Evolutionary conservation across 179 eudicot genomes (phyloP), one percentile per base, ranked within the genome.

Genomic region (Silene noctiflora): DNA sequence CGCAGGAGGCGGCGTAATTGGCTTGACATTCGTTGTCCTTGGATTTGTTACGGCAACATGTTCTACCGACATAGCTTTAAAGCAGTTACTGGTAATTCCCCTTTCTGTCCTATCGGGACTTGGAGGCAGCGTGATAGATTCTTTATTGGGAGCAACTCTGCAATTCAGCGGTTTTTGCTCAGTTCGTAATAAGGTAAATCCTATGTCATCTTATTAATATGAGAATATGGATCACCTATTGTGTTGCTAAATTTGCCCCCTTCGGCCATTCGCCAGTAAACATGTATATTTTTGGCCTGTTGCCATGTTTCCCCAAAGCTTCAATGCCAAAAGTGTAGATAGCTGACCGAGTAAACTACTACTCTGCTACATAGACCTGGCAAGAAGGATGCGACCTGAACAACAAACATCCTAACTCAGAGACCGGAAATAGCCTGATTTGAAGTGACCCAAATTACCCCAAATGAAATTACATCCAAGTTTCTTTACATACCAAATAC

Each of bases 81-180:
- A 91, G 89, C 98, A 94, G 83, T 81, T 91, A 68, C 64, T 92
- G 59, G 87, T 92, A 20, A 84, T 94, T 81, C 98, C 98, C 63
- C 79, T 94, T 55, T 85, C 97, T 79, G 84, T 91, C n/a, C 11
- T 91, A 72, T 91, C 96, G 6, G 98, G 98, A 75, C 81, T 94
- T 14, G 78, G 82, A 76, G 98, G 98, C 72, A 94, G 98, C 75
- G 58, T 90, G 76, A 87, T 94, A 25, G 98, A 94, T 82, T 94
- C 97, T 53, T 71, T 94, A 3, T 76, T 94, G 83, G 98, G 98
- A 56, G 98, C 98, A 62, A 94, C 98, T 6, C 70, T 94, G 74
- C 98, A 94, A 68, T 94, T 78, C 81, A 89, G 91, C 62, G 98
- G 98, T 68, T 88, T 82, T 77, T 94, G 98, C 79, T 72, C 77